Percentiles rank a stretch among this genome's conserved stretches.
Evolutionary conservation across 257 asterid species (phyloP).

Genomic region (Przewalskia tangutica): DNA sequence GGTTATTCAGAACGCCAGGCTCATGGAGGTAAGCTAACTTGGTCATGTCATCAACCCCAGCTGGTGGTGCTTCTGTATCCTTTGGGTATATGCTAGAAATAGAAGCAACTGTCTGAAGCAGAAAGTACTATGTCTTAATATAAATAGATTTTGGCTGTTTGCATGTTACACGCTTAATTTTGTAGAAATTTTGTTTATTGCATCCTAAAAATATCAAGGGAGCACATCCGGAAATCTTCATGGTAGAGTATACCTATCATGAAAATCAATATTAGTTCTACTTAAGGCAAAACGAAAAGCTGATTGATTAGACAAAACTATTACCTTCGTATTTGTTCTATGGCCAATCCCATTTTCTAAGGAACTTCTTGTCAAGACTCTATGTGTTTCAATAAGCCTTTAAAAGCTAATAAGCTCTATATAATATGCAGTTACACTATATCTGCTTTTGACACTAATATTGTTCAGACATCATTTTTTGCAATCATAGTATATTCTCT

Average conservation of each 20-base stretch:
- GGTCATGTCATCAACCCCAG: constrained; percentile 96
- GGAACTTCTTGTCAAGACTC: background rate
- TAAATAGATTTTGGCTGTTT: background rate
- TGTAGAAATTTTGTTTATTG: background rate
- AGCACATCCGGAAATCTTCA: background rate
- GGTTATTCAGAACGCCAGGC: constrained; percentile 79
- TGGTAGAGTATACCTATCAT: background rate
- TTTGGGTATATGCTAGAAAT: constrained; percentile 89
- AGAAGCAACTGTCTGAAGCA: constrained; percentile 62
- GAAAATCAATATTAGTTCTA: background rate
- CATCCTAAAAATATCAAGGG: background rate
- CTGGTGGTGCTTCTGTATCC: constrained; percentile 84
- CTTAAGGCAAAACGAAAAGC: background rate
- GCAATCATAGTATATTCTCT: background rate
- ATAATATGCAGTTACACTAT: background rate
- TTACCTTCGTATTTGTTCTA: background rate
- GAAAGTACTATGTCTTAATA: background rate
- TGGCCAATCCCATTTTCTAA: background rate
- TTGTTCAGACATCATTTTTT: background rate
- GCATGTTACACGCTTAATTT: background rate
- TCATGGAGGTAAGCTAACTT: constrained; percentile 93
- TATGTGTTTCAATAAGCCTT: background rate
- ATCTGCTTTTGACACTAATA: background rate
- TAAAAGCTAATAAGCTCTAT: background rate
- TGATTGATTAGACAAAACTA: background rate